Conservation (phyloP, 768 basidiomycete genomes). For the Tremella fuciformis region DNA sequence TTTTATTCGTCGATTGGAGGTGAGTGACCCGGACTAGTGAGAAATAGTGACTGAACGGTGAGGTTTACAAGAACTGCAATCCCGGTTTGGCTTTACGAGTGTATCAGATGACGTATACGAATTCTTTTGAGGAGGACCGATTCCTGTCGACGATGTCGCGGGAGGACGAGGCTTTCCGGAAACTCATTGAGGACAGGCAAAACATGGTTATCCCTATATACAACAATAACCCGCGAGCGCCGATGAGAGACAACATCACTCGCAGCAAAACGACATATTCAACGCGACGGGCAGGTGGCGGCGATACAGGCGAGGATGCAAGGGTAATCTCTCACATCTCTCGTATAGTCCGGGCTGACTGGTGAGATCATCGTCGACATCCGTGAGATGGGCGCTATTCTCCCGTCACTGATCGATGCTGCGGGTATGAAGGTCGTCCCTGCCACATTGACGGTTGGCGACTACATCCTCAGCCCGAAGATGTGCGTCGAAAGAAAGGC, state of each 20-base stretch:
- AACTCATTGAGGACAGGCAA: conserved; percentile 88
- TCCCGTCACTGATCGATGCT: conserved; percentile 86
- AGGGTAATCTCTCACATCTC: conserved; percentile 38
- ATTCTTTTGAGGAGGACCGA: conserved; percentile 92
- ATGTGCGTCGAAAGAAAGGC: conserved; percentile 97
- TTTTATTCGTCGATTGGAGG: conserved; percentile 88
- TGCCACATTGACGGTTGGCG: conserved; percentile 87
- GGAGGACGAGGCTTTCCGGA: conserved; percentile 92
- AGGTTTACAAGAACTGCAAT: conserved; percentile 84
- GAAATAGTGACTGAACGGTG: background rate
- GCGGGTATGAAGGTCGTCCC: conserved; percentile 77
- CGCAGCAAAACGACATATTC: conserved; percentile 57
- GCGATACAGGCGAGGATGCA: conserved; percentile 65
- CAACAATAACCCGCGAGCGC: conserved; percentile 52
- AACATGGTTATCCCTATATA: conserved; percentile 82
- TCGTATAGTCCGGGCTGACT: conserved; percentile 8
- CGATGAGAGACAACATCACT: conserved; percentile 44
- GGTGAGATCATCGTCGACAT: conserved; percentile 88
- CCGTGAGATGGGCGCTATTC: conserved; percentile 89
- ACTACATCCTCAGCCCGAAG: conserved; percentile 91
- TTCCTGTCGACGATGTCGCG: conserved; percentile 82
- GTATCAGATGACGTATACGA: conserved; percentile 92
- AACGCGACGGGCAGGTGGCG: conserved; percentile 83
- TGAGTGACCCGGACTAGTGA: conserved; percentile 48
- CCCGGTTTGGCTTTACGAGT: conserved; percentile 79